Evolutionary conservation across 768 basidiomycete genomes (phyloP), one percentile per base, ranked within the genome.

Genomic region (Phylloporus arenicola): DNA sequence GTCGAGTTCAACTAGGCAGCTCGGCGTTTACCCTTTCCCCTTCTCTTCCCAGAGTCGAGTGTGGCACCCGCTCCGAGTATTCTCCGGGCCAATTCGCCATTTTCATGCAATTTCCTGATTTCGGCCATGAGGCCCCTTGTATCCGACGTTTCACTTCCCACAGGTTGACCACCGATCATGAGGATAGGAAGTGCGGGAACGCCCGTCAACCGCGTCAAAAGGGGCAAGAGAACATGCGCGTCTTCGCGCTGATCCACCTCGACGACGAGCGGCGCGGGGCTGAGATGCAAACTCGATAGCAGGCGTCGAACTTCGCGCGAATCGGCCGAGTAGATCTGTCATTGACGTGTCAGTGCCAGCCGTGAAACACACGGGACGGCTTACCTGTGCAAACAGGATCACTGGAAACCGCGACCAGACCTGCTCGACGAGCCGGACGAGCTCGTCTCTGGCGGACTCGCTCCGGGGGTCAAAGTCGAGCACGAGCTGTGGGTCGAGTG

Each of bases 381-480:
- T 11, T 58, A 81, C 88, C 75, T 88, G 86, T 37, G 83, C 76
- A 59, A 85, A 89, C 14, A 91, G 69, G 51, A 90, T 78, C 33
- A 91, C 81, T 0, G 89, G 89, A 57, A 86, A 82, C 33, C 78
- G 75, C 4, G 74, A 57, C 89, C 89, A 91, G 1, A 86, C 80
- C 27, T 87, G 81, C 1, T 74, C 68, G 7, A 83, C 76, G 63
- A 90, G 72, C 1, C 72, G 70, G 30, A 68, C 63, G 29, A 90
- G 70, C 64, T 90, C 87, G 30, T 80, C 76, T 17, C 62, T 57
- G 1, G 87, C 86, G 13, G 76, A 75, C 3, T 78, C 69, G 38
- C 78, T 72, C n/a, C 82, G 78, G 0, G 86, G 85, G 62, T 92
- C 88, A 63, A 92, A 92, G 59, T 88, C 89, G 37, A 92, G 76